Base-by-base conservation (phyloP, 2,329 filamentous ascomycete genomes). In the Tolypocladium cylindrosporum region DNA sequence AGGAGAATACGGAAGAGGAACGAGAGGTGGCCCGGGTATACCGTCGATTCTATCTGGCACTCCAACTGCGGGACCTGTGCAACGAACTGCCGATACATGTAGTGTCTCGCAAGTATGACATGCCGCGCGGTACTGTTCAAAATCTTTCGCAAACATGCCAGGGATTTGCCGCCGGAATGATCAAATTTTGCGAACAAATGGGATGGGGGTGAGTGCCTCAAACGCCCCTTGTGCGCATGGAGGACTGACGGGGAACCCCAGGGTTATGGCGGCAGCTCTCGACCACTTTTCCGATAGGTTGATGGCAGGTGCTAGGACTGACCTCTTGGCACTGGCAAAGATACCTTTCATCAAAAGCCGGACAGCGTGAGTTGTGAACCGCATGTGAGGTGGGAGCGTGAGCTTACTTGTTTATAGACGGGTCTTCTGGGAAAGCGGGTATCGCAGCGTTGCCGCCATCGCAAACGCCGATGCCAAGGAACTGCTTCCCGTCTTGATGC, bases 161-260 rank as follows among this genome's bases (percentile, higher is more conserved):
- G 62, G 89, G 89, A 0, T 92, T 91, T 66, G 89, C 88, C 4
- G 86, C 87, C 2, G 88, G 88, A 4, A 90, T 91, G 77, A 83
- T 91, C 60, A 90, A 89, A 63, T 91, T 91, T 66, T 91, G 88
- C 66, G 80, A 90, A 63, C 79, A 83, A 21, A 90, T 92, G 88
- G 84, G 80, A 2, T 91, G 88, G 87, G 82, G 81, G 79, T 81
- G 66, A 64, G 75, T 71, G 48, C 51, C 34, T 31, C 8, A 16
- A 27, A 36, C 39, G n/a, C 24, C 43, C 21, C 8, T 2, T 7
- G 3, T 8, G 19, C 10, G 14, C 21, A 41, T 13, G 14, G 19
- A 8, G 16, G 40, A 10, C 43, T 67, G 56, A 69, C 53, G 11
- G 13, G 62, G 31, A 24, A 19, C 19, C 48, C 50, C 57, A 86